Base-by-base conservation (phyloP, 192 early-diverging fungal genomes). In the Coemansia sp. region DNA sequence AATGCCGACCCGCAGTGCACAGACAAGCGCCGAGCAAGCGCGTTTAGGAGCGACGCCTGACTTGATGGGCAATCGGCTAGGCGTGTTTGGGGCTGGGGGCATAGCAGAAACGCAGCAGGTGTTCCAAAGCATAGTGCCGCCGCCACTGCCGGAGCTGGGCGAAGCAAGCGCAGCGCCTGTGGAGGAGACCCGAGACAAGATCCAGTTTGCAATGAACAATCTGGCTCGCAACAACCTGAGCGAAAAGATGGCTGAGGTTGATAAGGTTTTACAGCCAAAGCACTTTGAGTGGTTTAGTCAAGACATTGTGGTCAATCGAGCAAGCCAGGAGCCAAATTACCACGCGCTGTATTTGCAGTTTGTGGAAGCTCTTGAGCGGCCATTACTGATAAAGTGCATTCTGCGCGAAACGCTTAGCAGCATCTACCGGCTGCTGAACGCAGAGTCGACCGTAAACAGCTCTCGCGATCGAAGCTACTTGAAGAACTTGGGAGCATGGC, bases 121-220 rank as follows among this genome's bases (percentile, higher is more conserved):
- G 8, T 79, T 79, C 18, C 54, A 45, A 16, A 69, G 70, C 39
- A 50, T 79, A 37, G 50, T 43, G 50, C 76, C 76, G 3, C 46
- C 62, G 48, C 55, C 66, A 9, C 58, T 79, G n/a, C 59, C 70
- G 3, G 58, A 38, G 40, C 44, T 66, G 13, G 61, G 51, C 30
- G 70, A 60, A 63, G 61, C 50, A 10, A 65, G 39, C 50, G 33
- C 52, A 1, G 66, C 80, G 36, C 70, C 72, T 1, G 38, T 59
- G 2, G 69, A 90, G 57, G 80, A 70, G 1, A 71, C 81, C 15
- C 84, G 88, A 65, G 97, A 99, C 68, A 95, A 96, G 78, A 92
- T 99, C 42, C 82, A 95, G 30, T 99, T 99, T 71, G 93, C 92
- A 20, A 85, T 99, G 61, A 99, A 99, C 82, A 99, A 99, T 57